Percentiles rank a stretch among this genome's conserved stretches.
Evolutionary conservation across 2,329 filamentous ascomycete genomes (phyloP).

Genomic region (Ceratocystis huliohia): DNA sequence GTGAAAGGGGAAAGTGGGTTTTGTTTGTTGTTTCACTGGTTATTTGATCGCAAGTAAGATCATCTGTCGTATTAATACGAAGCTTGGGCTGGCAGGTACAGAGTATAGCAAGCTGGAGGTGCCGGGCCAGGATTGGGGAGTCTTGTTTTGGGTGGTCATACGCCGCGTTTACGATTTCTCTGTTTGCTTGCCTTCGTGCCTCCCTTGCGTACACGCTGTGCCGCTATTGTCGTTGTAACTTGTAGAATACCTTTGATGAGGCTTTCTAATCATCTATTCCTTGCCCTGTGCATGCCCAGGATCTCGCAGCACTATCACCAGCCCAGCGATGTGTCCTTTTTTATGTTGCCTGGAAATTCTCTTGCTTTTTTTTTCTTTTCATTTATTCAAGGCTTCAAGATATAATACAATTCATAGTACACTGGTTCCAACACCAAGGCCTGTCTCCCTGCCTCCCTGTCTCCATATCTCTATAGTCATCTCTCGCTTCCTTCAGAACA

Average conservation of each 20-base stretch:
- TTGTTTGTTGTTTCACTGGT: not conserved
- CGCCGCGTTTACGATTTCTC: constrained; percentile 10
- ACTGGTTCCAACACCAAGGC: constrained; percentile 5
- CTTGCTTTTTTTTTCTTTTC: not conserved
- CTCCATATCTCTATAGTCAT: not conserved
- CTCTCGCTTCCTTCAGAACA: not conserved
- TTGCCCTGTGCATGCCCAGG: too few species aligned
- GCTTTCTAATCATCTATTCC: not conserved
- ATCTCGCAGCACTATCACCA: too few species aligned
- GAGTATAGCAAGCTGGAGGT: not conserved
- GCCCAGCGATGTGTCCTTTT: not conserved
- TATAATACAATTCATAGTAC: constrained; percentile 20
- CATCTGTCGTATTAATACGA: not conserved
- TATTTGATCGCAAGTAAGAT: not conserved
- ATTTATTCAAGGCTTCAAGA: not conserved
- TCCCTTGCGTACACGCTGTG: not conserved
- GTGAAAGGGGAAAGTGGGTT: not conserved
- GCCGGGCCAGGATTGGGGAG: not conserved
- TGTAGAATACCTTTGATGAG: not conserved
- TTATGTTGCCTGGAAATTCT: not conserved
- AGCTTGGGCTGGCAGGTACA: not conserved
- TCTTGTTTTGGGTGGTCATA: constrained; percentile 12
- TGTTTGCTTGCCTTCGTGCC: not conserved
- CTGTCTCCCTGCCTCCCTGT: not conserved
- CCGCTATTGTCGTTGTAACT: not conserved